Base-by-base conservation (phyloP, 805 yeast species). In the Wickerhamiella nectarea region DNA sequence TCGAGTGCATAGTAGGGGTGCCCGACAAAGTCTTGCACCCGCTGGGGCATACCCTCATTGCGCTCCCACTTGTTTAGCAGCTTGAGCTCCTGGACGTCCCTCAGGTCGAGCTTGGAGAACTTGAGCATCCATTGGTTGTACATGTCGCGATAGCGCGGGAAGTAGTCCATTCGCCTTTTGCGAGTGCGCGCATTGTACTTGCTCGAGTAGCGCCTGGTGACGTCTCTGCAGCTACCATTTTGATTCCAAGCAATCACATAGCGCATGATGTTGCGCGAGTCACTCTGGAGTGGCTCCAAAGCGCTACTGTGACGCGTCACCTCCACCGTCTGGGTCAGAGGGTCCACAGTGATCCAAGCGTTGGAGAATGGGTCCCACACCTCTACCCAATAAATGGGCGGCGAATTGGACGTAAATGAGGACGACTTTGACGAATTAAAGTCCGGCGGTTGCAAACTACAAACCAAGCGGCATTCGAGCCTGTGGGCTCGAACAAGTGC, bases 371-470 rank as follows among this genome's bases (percentile, higher is more conserved):
- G 71, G 57, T 89, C 87, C 94, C 94, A 89, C 0, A 82, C 95
- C 58, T 91, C 98, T 18, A 77, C 77, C 98, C 98, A 91, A 56
- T 79, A 86, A 0, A 86, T 69, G 96, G 96, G 54, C 66, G 79
- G 7, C 56, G 54, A 38, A 59, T 43, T 24, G 44, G 48, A 42
- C 49, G 35, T 11, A 21, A 17, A 34, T 22, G 19, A 18, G n/a
- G 31, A 35, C 18, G 34, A 34, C 55, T 54, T 22, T 45, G 38
- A 7, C 7, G 58, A 49, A 0, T 86, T 78, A 50, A 77, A 82
- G 57, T 91, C 95, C 0, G 95, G 87, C 0, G 95, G 91, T 56
- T 91, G 98, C 25, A 87, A 55, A 0, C 95, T 87, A 52, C 79
- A 78, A 0, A 86, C 76, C 21, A 91, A 61, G 36, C 98, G 66